phyloP scores from a whole-genome alignment of 495 filamentous ascomycete genomes.

The Astrothelium macrocarpum region DNA sequence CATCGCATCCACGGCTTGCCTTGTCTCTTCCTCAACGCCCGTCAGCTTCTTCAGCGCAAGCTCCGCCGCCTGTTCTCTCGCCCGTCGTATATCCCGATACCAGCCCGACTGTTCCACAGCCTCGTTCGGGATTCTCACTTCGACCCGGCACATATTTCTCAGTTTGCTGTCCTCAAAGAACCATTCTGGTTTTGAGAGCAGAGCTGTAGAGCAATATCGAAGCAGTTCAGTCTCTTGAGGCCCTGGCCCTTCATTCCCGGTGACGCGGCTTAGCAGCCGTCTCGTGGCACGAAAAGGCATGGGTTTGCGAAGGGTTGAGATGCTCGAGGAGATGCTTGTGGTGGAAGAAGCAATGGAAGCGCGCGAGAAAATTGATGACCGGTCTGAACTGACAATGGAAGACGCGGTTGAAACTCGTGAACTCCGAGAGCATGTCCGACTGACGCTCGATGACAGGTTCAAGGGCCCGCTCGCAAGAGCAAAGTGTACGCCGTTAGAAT shows the following conservation, averaged over 20 bases:
- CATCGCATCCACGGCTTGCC: slow-evolving; percentile 5
- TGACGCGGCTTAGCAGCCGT: background rate
- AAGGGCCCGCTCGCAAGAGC: background rate
- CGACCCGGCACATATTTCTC: background rate
- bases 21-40: background rate
- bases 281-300: background rate
- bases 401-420: background rate
- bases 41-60: background rate
- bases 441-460: background rate
- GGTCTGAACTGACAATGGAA: background rate
- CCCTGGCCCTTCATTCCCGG: background rate
- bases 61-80: background rate
- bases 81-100: background rate
- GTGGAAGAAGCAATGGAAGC: background rate
- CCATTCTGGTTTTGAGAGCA: background rate
- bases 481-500: background rate
- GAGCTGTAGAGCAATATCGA: background rate
- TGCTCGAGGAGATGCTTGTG: background rate
- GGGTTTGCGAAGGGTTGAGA: background rate
- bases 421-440: background rate
- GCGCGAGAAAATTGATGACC: background rate
- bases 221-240: background rate
- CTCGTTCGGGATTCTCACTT: background rate
- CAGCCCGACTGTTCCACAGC: background rate
- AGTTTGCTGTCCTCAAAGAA: background rate